These are phyloP conservation scores for Sporothrix brasiliensis DNA, from an alignment of 2,329 filamentous ascomycete genomes.

Conservation along the genomic window DNA sequence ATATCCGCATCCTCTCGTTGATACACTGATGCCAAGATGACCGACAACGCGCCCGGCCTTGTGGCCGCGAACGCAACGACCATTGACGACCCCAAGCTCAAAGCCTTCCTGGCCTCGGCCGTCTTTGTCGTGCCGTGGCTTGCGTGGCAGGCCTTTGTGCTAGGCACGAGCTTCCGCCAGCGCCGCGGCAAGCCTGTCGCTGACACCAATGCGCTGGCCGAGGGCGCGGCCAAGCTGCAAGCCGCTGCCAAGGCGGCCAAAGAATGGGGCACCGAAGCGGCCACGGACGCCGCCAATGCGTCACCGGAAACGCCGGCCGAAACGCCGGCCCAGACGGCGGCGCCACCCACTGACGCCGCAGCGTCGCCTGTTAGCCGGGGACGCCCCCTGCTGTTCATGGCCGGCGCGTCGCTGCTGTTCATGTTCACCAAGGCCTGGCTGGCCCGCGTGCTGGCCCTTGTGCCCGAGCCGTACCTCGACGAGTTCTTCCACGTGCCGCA, in stretches of 20 bases:
- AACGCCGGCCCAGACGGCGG: neutral
- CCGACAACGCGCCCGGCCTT: conserved; percentile 15
- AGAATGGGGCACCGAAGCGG: neutral
- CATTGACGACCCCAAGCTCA: conserved; percentile 28
- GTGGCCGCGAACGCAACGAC: neutral
- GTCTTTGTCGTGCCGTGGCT: conserved; percentile 36
- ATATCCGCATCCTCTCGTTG: neutral
- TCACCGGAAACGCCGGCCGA: neutral
- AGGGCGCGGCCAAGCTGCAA: conserved; percentile 22
- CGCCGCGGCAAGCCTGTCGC: conserved; percentile 31
- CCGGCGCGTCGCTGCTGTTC: conserved; percentile 37
- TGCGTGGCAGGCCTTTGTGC: conserved; percentile 35
- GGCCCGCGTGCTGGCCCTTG: conserved; percentile 44
- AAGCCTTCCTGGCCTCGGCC: conserved; percentile 34
- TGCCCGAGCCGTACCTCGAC: conserved; percentile 64
- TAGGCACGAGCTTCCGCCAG: conserved; percentile 34
- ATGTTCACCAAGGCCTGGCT: conserved; percentile 46
- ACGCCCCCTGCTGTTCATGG: conserved; percentile 32
- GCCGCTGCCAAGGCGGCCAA: conserved; percentile 25
- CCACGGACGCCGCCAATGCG: neutral
- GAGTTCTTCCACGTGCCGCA: conserved; percentile 90
- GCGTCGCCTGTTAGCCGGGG: neutral
- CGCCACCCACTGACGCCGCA: neutral
- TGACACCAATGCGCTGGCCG: conserved; percentile 29
- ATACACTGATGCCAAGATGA: conserved; percentile 18